Base-by-base conservation (phyloP, 2,329 filamentous ascomycete species). In the Plectosphaerella cucumerina region DNA sequence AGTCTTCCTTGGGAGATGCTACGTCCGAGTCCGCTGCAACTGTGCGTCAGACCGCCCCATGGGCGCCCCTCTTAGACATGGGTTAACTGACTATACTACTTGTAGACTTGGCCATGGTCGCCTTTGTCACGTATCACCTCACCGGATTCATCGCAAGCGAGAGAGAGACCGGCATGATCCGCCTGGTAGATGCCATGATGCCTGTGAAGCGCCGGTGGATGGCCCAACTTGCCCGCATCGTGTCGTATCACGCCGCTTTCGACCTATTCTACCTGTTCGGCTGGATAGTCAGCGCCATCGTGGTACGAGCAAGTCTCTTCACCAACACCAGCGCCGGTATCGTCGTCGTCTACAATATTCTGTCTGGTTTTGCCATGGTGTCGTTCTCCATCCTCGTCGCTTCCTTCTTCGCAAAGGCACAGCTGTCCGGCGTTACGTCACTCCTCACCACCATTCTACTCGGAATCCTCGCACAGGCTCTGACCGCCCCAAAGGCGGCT, bases 371-470 rank as follows among this genome's bases (percentile, higher is more conserved):
- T 4, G 81, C 90, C 3, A 73, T 96, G 44, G 82, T 87, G 0
- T 94, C 89, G 43, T 87, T 92, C 65, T 89, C 90, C 2, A 82
- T 96, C 49, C 78, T 96, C 41, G 87, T 87, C 22, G 90, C 87
- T 0, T 82, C 88, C 9, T 87, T 96, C 60, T 97, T 97, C 75
- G 87, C 82, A 59, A 92, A 86, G 63, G 85, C 92, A 0, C 92
- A 97, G 66, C 80, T 97, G 4, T 94, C 89, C 51, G 92, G 93
- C 22, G 92, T 95, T 55, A 83, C 84, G 0, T 80, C 89, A 35
- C 86, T 87, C 10, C 84, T 97, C 21, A 70, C 82, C 17, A 86
- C 82, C 12, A 78, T 95, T 21, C 70, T 95, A 2, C 75, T 97
- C 1, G 91, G 87, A 15, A 88, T 97, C 58, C 74, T 96, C 20